Evolutionary conservation across 352 stramenopile genomes (phyloP).

Genomic region (Thraustochytrium striatum): DNA sequence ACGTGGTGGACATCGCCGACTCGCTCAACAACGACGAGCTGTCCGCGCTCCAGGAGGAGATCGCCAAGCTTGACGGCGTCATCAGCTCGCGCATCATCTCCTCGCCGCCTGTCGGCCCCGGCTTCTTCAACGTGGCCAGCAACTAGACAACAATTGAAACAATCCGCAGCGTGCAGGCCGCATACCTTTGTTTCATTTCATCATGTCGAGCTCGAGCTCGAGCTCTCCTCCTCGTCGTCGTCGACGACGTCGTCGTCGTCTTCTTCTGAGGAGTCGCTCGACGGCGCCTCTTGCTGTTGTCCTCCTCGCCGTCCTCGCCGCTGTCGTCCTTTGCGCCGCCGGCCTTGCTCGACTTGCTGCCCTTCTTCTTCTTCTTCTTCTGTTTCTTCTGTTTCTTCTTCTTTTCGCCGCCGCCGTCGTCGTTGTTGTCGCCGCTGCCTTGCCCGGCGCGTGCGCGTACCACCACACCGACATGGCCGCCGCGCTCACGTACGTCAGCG

Average conservation of each 20-base stretch:
- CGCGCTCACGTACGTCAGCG: not conserved
- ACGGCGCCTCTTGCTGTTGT: too few species aligned
- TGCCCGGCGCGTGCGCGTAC: not conserved
- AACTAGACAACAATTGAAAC: not conserved
- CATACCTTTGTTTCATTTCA: not conserved
- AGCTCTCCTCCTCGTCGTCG: not conserved
- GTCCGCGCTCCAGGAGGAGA: constrained; percentile 41
- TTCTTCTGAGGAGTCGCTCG: too few species aligned
- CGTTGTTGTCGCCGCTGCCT: not conserved
- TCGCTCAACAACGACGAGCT: constrained; percentile 24
- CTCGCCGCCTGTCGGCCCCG: not conserved
- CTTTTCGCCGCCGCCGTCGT: too few species aligned
- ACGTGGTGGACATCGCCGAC: constrained; percentile 66
- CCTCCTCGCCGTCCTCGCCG: too few species aligned
- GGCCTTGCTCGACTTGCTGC: too few species aligned
- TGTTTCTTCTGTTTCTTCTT: not conserved
- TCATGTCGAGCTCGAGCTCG: not conserved
- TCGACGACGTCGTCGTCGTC: not conserved
- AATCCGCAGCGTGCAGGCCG: too few species aligned
- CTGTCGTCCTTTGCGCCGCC: too few species aligned
- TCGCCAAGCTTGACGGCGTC: constrained; percentile 46
- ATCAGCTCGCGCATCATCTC: constrained; percentile 47
- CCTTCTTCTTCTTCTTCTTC: not conserved
- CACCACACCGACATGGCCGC: constrained; percentile 13
- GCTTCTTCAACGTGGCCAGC: constrained; percentile 34